Evolutionary conservation across 163 green algal genomes (phyloP).

Genomic region (Scenedesmus sp.): DNA sequence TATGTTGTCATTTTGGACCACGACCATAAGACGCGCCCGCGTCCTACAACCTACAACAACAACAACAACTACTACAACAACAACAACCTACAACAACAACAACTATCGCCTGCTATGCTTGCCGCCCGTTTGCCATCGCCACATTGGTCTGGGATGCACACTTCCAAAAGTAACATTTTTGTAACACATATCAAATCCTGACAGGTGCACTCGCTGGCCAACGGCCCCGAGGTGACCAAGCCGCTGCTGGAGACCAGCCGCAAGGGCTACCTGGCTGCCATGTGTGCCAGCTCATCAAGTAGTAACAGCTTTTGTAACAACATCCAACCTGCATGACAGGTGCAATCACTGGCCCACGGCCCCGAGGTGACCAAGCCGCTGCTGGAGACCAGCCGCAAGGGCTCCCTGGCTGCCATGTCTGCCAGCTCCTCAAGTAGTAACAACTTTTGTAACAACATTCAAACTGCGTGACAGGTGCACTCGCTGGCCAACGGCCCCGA

Average conservation of each 20-base stretch:
- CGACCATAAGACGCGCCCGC: no score
- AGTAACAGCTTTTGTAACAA: neutral
- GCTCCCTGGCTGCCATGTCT: constrained; percentile 88
- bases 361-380: constrained; percentile 98
- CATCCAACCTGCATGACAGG: constrained; percentile 39
- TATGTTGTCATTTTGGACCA: no score
- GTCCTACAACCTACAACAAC: neutral
- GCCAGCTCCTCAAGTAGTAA: neutral
- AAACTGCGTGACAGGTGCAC: constrained; percentile 77
- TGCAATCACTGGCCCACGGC: constrained; percentile 98
- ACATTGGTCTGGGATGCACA: neutral
- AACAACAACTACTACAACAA: no score
- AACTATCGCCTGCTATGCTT: no score
- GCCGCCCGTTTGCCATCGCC: no score
- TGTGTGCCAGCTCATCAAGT: no score
- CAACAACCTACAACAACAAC: no score
- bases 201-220: constrained; percentile 96
- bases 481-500: constrained; percentile 99
- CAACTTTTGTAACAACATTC: neutral
- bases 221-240: constrained; percentile 98
- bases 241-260: constrained; percentile 96
- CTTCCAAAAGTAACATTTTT: neutral
- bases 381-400: constrained; percentile 95
- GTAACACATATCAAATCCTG: neutral
- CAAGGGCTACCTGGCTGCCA: constrained; percentile 94